Evolutionary conservation across 2,329 filamentous ascomycete species (phyloP).

Genomic region (Didymellaceae sp.): DNA sequence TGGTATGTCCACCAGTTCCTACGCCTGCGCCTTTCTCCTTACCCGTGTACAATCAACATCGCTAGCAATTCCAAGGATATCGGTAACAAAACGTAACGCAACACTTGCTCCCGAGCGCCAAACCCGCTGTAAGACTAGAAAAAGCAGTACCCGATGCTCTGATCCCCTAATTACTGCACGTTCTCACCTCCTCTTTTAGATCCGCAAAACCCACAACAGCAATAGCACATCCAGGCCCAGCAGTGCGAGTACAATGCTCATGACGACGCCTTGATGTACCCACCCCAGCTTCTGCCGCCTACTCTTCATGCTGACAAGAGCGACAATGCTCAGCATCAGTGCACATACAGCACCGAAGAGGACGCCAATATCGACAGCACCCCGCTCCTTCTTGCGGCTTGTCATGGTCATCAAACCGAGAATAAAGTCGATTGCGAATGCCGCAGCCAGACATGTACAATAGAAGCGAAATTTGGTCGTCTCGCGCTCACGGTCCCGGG

Average conservation of each 20-base stretch:
- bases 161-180: neutral
- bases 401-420: constrained; percentile 71
- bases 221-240: constrained; percentile 39
- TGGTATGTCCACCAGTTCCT: neutral
- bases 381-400: constrained; percentile 69
- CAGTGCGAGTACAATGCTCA: constrained; percentile 33
- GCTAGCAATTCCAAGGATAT: constrained; percentile 5
- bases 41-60: neutral
- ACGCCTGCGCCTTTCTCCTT: neutral
- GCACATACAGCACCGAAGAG: constrained; percentile 72
- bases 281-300: constrained; percentile 38
- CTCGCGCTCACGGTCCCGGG: constrained; percentile 42
- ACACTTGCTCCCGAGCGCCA: constrained; percentile 10
- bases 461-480: constrained; percentile 47
- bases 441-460: constrained; percentile 62
- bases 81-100: neutral
- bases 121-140: constrained; percentile 4
- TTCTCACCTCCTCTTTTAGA: constrained; percentile 12
- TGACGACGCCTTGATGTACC: constrained; percentile 41
- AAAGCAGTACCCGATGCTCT: neutral
- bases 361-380: constrained; percentile 77
- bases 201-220: constrained; percentile 38
- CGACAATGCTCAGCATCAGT: constrained; percentile 52
- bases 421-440: constrained; percentile 69
- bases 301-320: constrained; percentile 41